Base-by-base conservation (phyloP, 495 filamentous ascomycete species). In the Sphaerosporella brunnea region DNA sequence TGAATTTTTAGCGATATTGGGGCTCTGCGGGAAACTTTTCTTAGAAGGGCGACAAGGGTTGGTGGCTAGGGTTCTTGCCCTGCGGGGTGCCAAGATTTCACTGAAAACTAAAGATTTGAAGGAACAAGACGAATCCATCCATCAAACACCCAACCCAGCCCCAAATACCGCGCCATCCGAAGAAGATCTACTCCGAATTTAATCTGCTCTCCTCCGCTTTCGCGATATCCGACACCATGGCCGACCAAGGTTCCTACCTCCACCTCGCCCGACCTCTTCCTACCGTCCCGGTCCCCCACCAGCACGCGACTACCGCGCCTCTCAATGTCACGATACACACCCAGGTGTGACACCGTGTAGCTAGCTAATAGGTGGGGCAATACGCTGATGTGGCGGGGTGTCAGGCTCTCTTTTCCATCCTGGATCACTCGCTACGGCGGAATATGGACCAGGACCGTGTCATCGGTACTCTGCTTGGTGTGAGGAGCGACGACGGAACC, bases 221-320 rank as follows among this genome's bases (percentile, higher is more conserved):
- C 13, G 8, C 5, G 36, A 7, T 28, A 15, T 23, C 43, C 11
- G 9, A 18, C 18, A 46, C n/a, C 25, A 95, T 95, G 88, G 78
- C 83, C 58, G 77, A 80, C 58, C 69, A 74, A 49, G 79, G 84
- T 59, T 80, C 80, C 24, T 96, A 94, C 68, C 71, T 97, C 57
- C 92, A 97, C 65, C 80, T 97, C 51, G 80, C 88, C 61, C 77
- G 90, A 60, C 90, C 90, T 47, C 70, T 97, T 56, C 85, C 83
- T 60, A 66, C 73, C 25, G 70, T 85, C 57, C 82, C 78, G 59
- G 77, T 79, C 62, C 81, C 84, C 63, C 76, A 76, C 50, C 50
- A 44, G 9, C 53, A 57, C 26, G 58, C 59, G n/a, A 81, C 78
- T 49, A 92, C 82, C 58, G 77, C 84, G 63, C 92, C 90, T 64